A percentile compares a stretch with the other conserved stretches of the same genome.
phyloP scores from a whole-genome alignment of 2,329 filamentous ascomycete genomes.

The Pochonia chlamydosporia region DNA sequence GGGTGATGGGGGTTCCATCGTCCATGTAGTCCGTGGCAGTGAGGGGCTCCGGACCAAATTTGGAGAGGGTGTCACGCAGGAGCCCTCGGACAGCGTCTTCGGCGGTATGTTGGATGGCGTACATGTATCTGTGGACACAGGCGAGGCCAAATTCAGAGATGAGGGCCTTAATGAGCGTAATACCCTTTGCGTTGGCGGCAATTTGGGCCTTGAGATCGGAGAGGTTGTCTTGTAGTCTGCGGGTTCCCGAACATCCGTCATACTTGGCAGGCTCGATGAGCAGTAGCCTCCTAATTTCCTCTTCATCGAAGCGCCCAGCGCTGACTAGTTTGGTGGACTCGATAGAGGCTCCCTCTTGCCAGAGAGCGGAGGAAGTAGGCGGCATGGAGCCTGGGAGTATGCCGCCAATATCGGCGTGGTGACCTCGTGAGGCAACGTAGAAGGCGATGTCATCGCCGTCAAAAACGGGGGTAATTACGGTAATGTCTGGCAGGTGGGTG shows the following conservation, averaged over 20 bases:
- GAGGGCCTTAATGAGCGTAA: slow-evolving; percentile 63
- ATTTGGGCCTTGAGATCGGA: slow-evolving; percentile 85
- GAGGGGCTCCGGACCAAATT: slow-evolving; percentile 16
- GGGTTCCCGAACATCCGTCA: slow-evolving; percentile 70
- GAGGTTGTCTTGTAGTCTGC: slow-evolving; percentile 76
- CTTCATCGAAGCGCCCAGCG: slow-evolving; percentile 72
- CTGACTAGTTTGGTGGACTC: slow-evolving; percentile 67
- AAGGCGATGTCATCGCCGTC: slow-evolving; percentile 35
- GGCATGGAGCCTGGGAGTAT: slow-evolving; percentile 82
- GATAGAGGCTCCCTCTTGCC: slow-evolving; percentile 60
- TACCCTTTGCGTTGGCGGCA: slow-evolving; percentile 81
- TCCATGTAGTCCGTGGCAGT: slow-evolving; percentile 63
- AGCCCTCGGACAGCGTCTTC: slow-evolving; percentile 59
- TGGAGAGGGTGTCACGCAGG: slow-evolving; percentile 13
- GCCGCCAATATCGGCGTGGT: slow-evolving; percentile 55
- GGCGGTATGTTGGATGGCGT: slow-evolving; percentile 34
- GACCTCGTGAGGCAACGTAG: slow-evolving; percentile 57
- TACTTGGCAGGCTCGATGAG: slow-evolving; percentile 68
- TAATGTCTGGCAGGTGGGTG: slow-evolving; percentile 33
- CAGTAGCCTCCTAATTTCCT: slow-evolving; percentile 65
- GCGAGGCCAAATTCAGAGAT: slow-evolving; percentile 69
- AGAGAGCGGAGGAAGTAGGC: slow-evolving; percentile 61
- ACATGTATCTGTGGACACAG: slow-evolving; percentile 59
- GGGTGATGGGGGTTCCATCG: slow-evolving; percentile 71
- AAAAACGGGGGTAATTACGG: slow-evolving; percentile 30